Evolutionary conservation across 331 rosid species (phyloP), one percentile per base, ranked within the genome.

Genomic region (Pyracantha coccinea): DNA sequence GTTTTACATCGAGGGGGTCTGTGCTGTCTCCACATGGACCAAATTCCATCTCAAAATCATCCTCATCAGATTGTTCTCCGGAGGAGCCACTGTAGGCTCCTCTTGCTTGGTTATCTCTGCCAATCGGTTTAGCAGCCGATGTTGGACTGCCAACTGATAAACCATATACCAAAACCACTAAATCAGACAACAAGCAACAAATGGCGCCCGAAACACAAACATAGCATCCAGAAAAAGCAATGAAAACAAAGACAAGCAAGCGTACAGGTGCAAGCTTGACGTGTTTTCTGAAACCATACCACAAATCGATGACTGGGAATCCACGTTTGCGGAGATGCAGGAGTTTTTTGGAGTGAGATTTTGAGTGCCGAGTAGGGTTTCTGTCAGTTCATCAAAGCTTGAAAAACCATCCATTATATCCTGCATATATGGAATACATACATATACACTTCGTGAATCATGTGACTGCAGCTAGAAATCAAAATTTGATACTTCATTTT

Each of bases 251-350:
- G 38, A 69, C 60, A 69, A 68, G 8, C 59, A 19, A 69, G 17
- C 28, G 16, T 19, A 41, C 11, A 41, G 47, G 15, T 11, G 47
- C 3, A 41, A 41, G 47, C 47, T 41, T 41, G 47, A 41, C 15
- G 47, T 41, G 47, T 41, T 41, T 28, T 41, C 47, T 12, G 47
- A 16, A 69, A 68, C 58, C 45, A 53, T 66, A 82, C 83, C 91
- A 71, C 93, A 86, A 50, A 88, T 80, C 0, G 99, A 90, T 41
- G 99, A 92, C 50, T 84, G 96, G 44, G 96, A 87, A 79, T 94
- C 99, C 35, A 85, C 80, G 50, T 92, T 75, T 45, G 81, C 85
- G 31, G 90, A 83, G 78, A 90, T 33, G 79, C 87, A 70, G 21
- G 97, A 85, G 66, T 78, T 81, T 77, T 80, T 88, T 75, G 87